Conservation (phyloP, 192 early-diverging fungal genomes). For the Coemansia sp. region DNA sequence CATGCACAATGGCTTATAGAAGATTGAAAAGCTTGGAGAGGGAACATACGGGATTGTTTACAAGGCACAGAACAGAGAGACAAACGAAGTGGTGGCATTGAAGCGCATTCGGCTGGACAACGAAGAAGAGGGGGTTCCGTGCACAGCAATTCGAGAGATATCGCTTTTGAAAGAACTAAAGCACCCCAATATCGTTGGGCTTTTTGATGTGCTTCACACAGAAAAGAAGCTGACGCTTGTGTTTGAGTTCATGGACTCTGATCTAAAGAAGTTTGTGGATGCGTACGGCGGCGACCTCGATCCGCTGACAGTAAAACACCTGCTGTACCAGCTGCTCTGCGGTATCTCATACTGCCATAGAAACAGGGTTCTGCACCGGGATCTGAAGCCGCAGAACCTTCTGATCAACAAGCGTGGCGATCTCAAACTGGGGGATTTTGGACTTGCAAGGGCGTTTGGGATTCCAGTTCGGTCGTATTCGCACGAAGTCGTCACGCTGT, state of each 20-base stretch:
- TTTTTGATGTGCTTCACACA: constrained; percentile 97
- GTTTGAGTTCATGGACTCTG: constrained; percentile 98
- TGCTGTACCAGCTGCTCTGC: constrained; percentile 96
- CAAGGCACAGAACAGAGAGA: constrained; percentile 96
- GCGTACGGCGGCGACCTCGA: constrained; percentile 80
- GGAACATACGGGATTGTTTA: constrained; percentile 99
- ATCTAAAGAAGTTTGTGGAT: constrained; percentile 98
- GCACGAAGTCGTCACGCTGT: constrained; percentile 84
- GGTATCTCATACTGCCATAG: constrained; percentile 98
- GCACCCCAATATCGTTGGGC: constrained; percentile 71
- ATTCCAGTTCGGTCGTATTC: constrained; percentile 89
- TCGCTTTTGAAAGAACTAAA: constrained; percentile 80
- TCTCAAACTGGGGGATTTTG: constrained; percentile 91
- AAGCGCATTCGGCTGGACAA: constrained; percentile 92
- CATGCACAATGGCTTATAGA: constrained; percentile 55
- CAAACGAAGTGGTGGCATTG: constrained; percentile 94
- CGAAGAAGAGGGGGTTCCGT: constrained; percentile 80
- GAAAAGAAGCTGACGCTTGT: constrained; percentile 98
- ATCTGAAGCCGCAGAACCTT: constrained; percentile 87
- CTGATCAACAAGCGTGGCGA: constrained; percentile 93
- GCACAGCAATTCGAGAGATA: constrained; percentile 80
- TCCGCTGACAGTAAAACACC: constrained; percentile 80
- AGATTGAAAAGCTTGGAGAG: constrained; percentile 98
- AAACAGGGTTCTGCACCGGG: constrained; percentile 91
- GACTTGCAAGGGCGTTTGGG: constrained; percentile 93